Conservation (phyloP, 1,284 basidiomycete genomes). For the Tilletiaria anomala region DNA sequence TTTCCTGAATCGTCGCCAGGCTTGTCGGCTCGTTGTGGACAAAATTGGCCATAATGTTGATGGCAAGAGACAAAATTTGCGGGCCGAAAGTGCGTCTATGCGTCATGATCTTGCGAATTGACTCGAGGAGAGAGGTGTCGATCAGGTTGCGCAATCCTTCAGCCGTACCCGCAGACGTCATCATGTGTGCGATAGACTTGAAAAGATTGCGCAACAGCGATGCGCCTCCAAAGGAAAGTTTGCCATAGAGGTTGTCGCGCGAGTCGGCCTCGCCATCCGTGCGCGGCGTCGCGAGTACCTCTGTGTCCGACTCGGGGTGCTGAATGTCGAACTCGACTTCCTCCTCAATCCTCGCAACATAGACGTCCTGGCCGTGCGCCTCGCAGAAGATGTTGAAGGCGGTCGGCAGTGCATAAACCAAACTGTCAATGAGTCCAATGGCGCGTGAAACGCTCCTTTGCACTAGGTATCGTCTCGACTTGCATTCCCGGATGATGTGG, state of each 20-base stretch:
- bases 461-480: constrained; percentile 22
- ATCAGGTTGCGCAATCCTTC: constrained; percentile 90
- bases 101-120: constrained; percentile 75
- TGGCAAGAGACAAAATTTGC: constrained; percentile 60
- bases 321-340: constrained; percentile 25
- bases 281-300: background rate
- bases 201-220: constrained; percentile 70
- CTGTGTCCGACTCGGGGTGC: constrained; percentile 6
- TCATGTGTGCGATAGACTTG: constrained; percentile 86
- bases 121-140: constrained; percentile 72
- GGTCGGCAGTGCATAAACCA: constrained; percentile 75
- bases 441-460: constrained; percentile 43
- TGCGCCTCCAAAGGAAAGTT: constrained; percentile 36
- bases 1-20: constrained; percentile 78
- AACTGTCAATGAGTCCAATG: constrained; percentile 80
- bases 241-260: constrained; percentile 44
- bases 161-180: constrained; percentile 73
- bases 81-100: constrained; percentile 71
- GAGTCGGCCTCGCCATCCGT: constrained; percentile 10
- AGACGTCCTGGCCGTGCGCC: constrained; percentile 65
- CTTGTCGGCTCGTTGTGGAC: constrained; percentile 98
- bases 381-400: constrained; percentile 77
- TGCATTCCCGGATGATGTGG: constrained; percentile 15
- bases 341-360: constrained; percentile 66
- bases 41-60: constrained; percentile 95